Evolutionary conservation across 2,329 filamentous ascomycete genomes (phyloP).

Genomic region (Penicillium oxalicum): DNA sequence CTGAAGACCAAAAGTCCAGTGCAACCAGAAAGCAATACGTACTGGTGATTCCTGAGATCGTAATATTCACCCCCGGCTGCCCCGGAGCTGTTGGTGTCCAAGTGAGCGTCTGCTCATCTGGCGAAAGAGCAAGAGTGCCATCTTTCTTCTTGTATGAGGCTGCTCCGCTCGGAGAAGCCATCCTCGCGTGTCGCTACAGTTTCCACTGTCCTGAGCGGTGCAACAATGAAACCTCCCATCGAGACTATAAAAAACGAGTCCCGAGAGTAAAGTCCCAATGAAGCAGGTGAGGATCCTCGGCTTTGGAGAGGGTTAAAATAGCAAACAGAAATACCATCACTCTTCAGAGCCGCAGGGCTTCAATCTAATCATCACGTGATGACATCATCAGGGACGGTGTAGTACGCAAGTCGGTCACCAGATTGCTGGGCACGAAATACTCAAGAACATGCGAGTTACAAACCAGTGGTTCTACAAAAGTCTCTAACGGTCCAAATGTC

Average conservation of each 20-base stretch:
- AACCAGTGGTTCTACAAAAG: too few relatives aligned
- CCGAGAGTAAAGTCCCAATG: constrained; percentile 12
- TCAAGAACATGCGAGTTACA: too few relatives aligned
- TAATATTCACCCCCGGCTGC: constrained; percentile 61
- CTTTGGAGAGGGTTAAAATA: constrained; percentile 11
- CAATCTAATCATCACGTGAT: constrained; percentile 15
- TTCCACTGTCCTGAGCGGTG: constrained; percentile 33
- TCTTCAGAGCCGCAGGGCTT: constrained; percentile 15
- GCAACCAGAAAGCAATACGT: constrained; percentile 31
- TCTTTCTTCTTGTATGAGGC: constrained; percentile 94
- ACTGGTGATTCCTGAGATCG: constrained; percentile 77
- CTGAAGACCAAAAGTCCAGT: too few relatives aligned
- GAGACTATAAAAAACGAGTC: constrained; percentile 19
- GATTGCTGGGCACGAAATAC: too few relatives aligned
- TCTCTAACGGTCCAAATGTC: too few relatives aligned
- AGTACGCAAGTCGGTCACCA: too few relatives aligned
- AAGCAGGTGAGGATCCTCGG: constrained; percentile 15
- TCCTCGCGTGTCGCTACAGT: constrained; percentile 32
- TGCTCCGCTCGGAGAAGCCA: constrained; percentile 54
- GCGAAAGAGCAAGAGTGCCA: constrained; percentile 69
- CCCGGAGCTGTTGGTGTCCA: constrained; percentile 68
- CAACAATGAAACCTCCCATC: constrained; percentile 32
- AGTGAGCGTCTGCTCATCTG: constrained; percentile 66
- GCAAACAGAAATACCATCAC: constrained; percentile 8
- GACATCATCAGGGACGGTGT: neutral